Base-by-base conservation (phyloP, 108 stramenopile genomes). In the Hondaea fermentalgiana region DNA sequence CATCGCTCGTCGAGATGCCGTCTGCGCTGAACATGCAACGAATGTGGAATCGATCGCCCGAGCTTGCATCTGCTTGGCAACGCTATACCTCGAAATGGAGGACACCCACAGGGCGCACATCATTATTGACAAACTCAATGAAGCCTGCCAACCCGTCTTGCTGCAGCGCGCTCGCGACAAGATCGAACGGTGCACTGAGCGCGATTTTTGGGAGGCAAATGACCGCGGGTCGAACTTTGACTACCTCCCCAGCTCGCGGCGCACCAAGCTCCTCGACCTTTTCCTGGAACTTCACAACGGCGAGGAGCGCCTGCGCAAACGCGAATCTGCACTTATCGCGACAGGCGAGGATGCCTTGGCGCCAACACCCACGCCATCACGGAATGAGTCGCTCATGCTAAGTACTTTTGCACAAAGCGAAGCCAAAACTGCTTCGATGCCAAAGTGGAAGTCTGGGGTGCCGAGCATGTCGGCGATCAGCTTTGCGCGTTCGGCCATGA, bases 191-290 rank as follows among this genome's bases (percentile, higher is more conserved):
- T 47, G 45, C 45, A 83, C 76, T 6, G 76, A 83, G 51, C 76
- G 76, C 23, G 76, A 83, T 23, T 83, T 83, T 53, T 83, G 76
- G 76, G 76, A 83, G 28, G 51, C 51, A 17, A 83, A 83, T 23
- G 76, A 83, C 51, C 45, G 76, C n/a, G 76, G 76, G 25, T 83
- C 76, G 25, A 83, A 83, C 76, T 83, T 83, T 83, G 76, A 83
- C 51, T 83, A 21, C 51, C 23, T 83, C 0, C 51, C 76, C 45
- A 45, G 49, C 8, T 47, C 45, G n/a, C 45, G 76, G 17, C 76
- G 76, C 45, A 4, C 49, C n/a, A 53, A 53, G 49, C 76, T 83
- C 19, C 19, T 83, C 23, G 23, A 83, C n/a, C 51, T 83, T 23
- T 83, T 83, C 28, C 14, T 69, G 64, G 64, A 28, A 10, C 64